Percentiles rank a stretch among this genome's conserved stretches.
Evolutionary conservation across 257 asterid species (phyloP).

Genomic region (Penstemon barbatus): DNA sequence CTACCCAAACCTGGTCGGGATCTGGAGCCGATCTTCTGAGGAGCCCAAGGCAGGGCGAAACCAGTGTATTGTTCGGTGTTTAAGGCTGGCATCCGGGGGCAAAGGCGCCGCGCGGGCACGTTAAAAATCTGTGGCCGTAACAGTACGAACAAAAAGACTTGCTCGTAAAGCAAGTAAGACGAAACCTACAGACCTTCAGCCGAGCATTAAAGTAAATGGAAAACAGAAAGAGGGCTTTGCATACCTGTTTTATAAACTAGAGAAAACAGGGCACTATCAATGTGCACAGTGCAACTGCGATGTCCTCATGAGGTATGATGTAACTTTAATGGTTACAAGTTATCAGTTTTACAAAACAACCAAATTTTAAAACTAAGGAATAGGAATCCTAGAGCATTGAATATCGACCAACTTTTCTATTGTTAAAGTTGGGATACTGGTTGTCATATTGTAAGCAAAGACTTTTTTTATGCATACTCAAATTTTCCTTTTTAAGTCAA

Average conservation of each 20-base stretch:
- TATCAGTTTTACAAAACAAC: not conserved
- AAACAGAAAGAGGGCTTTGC: constrained; percentile 66
- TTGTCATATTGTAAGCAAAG: constrained; percentile 14
- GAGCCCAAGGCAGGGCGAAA: no score
- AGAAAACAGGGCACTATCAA: constrained; percentile 51
- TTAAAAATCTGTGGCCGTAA: no score
- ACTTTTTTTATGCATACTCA: constrained; percentile 15
- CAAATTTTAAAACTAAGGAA: not conserved
- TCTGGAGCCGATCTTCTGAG: no score
- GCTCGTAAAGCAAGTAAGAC: constrained; percentile 69
- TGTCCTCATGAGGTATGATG: constrained; percentile 66
- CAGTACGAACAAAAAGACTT: constrained; percentile 66
- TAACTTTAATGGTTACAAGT: constrained; percentile 15
- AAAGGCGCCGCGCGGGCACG: no score
- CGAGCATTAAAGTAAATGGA: constrained; percentile 33
- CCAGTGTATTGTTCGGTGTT: no score
- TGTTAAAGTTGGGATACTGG: not conserved
- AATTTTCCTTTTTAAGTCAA: not conserved
- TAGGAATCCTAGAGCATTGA: constrained; percentile 22
- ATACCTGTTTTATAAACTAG: constrained; percentile 79
- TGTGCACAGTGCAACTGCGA: constrained; percentile 83
- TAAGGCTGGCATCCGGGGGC: constrained; percentile 76
- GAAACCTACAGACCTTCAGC: constrained; percentile 44
- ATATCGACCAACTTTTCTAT: constrained; percentile 1
- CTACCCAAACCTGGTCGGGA: no score